Evolutionary conservation across 305 asterid species (phyloP), one percentile per base, ranked within the genome.

Genomic region (Solanum hybrid): DNA sequence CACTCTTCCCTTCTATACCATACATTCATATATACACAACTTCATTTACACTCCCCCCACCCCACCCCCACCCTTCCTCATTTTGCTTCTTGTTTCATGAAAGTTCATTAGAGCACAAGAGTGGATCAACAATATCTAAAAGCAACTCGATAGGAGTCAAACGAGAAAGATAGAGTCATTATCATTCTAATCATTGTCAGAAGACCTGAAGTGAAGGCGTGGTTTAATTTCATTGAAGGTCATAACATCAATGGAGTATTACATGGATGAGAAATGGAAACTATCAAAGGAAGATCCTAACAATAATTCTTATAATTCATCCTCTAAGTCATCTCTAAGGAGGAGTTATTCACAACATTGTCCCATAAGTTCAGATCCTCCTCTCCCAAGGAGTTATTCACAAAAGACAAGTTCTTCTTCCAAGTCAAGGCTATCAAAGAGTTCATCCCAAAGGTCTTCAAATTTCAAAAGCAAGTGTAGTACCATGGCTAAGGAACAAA

Each of bases 251-350:
- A 96, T 96, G 99, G 98, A 96, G 92, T 94, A 94, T 90, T 95
- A 95, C 93, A 94, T 95, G 98, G 99, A 96, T 92, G 98, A 96
- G 93, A 96, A 95, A 88, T 93, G 95, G 95, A 94, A 95, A 90
- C 72, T 95, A 14, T 91, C 98, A 15, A 93, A 89, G 84, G 96
- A 96, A 11, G 97, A 94, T 27, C 94, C 92, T 86, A 90, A 87
- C 65, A 90, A 83, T 78, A 89, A 88, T 85, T 90, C 92, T 51
- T 84, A 84, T 2, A 88, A 41, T 89, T 91, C 94, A 22, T 91
- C 94, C 1, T 76, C 92, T 26, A 93, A 90, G 45, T 88, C 89
- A 77, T 38, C 82, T 29, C 38, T 45, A 27, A 38, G 70, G 39
- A 88, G 96, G 38, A 96, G 98, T 12, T 91, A 89, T 72, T 95